Evolutionary conservation across 148 eudicot genomes (phyloP), one percentile per base, ranked within the genome.

Genomic region (Amaranthus cruentus): DNA sequence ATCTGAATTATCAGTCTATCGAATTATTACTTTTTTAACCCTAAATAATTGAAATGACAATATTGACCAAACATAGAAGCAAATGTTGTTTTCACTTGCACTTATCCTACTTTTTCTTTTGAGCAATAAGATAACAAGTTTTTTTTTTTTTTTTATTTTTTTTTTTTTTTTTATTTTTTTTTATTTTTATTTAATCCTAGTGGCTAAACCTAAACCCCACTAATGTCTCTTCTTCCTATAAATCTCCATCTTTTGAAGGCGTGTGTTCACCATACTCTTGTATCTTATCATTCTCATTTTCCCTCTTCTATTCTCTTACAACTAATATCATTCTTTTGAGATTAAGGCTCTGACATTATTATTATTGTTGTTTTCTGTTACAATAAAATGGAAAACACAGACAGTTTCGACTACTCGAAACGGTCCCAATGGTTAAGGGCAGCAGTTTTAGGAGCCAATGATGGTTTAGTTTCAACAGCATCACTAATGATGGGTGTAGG

Each of bases 401-500:
- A 71, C 2, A 47, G 53, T 10, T 53, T 79, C 8, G 74, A 83
- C 76, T 83, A 83, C 73, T 64, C 84, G 3, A 80, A 81, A 59
- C 28, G 86, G 47, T 72, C 82, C 0, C 87, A 78, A 62, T 84
- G 87, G 84, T 71, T 81, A 11, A 73, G 87, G 13, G 84, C 84
- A 1, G 84, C 87, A 3, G 73, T 84, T 73, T 72, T 84, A 38
- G 87, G 87, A 14, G 87, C 87, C 73, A 84, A 78, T 53, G 87
- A 84, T 13, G 86, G 86, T 3, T 68, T 83, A 6, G 74, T 83
- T 13, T 83, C 86, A 10, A 83, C 86, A 0, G 84, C 84, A 6
- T 77, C 86, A 6, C 42, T 84, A 10, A 84, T 84, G 86, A 78
- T 84, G 84, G 86, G 86, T 0, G 78, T 84, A 0, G 84, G 86